Percentiles rank a stretch among this genome's conserved stretches.
These are phyloP conservation scores for Flaveria robusta DNA, from an alignment of 129 eudicot genomes.

Conservation along the genomic window DNA sequence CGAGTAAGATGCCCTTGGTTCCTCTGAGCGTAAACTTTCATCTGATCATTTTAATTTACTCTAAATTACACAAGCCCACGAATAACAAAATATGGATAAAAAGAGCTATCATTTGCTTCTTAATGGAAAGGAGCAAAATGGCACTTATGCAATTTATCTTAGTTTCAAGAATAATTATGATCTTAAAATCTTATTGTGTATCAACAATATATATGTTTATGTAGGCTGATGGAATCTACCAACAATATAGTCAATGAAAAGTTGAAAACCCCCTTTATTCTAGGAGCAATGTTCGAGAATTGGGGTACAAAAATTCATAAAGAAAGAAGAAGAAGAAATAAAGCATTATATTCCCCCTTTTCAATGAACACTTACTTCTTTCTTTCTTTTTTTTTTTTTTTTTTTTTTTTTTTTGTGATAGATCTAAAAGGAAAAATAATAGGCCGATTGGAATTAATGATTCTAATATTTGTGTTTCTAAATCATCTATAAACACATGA, in stretches of 20 bases:
- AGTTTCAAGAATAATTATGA: no score
- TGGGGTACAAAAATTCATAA: constrained; percentile 30
- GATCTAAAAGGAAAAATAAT: constrained; percentile 1
- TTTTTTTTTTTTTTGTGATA: neutral
- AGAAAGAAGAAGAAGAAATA: constrained; percentile 5
- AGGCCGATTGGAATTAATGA: neutral
- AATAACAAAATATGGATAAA: no score
- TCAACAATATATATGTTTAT: no score
- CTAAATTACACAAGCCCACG: no score
- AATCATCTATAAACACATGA: neutral
- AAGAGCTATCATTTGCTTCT: no score
- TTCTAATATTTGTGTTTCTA: neutral
- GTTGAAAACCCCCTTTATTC: constrained; percentile 30
- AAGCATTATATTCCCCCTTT: constrained; percentile 26
- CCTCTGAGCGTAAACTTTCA: no score
- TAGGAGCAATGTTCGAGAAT: constrained; percentile 34
- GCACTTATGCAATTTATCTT: no score
- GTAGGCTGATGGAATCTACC: no score
- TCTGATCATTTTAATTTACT: no score
- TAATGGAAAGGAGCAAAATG: no score
- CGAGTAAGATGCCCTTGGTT: no score
- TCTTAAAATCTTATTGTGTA: no score
- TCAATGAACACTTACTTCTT: constrained; percentile 6
- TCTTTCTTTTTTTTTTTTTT: neutral
- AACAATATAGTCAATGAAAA: constrained; percentile 18